Evolutionary conservation across 225 moss, liverwort and hornwort genomes (phyloP).

Genomic region (Pseudisothecium myosuroides): DNA sequence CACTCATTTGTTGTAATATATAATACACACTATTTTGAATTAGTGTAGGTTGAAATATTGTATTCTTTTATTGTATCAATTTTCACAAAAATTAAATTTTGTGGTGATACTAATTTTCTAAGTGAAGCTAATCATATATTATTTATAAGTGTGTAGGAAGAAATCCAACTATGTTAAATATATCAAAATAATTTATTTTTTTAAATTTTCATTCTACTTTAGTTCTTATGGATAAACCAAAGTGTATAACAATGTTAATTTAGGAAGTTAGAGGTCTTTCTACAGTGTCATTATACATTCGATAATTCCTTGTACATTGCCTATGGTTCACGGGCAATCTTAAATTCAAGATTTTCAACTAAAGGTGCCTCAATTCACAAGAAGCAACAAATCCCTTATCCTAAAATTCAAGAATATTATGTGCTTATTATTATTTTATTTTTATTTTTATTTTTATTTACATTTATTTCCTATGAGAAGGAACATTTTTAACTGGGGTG

Average conservation of each 20-base stretch:
- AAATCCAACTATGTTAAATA: not conserved
- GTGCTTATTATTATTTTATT: not conserved
- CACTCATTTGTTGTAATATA: not conserved
- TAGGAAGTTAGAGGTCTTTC: not conserved
- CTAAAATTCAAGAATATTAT: not conserved
- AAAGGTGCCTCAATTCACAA: accelerated
- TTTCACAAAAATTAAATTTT: too few species aligned
- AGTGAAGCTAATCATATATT: accelerated
- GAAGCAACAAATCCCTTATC: not conserved
- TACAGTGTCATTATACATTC: not conserved
- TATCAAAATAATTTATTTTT: accelerated
- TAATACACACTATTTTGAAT: not conserved
- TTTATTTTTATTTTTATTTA: not conserved
- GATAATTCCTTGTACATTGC: not conserved
- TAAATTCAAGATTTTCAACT: not conserved
- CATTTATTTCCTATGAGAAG: accelerated
- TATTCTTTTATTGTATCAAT: not conserved
- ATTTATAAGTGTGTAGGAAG: accelerated
- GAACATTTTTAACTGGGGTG: not conserved
- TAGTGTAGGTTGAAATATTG: not conserved
- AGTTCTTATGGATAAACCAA: not conserved
- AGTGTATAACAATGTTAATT: not conserved
- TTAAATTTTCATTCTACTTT: not conserved
- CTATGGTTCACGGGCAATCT: not conserved
- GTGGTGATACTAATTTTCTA: not conserved